Conservation (phyloP, 116 monocot species). For the Iris pallida region DNA sequence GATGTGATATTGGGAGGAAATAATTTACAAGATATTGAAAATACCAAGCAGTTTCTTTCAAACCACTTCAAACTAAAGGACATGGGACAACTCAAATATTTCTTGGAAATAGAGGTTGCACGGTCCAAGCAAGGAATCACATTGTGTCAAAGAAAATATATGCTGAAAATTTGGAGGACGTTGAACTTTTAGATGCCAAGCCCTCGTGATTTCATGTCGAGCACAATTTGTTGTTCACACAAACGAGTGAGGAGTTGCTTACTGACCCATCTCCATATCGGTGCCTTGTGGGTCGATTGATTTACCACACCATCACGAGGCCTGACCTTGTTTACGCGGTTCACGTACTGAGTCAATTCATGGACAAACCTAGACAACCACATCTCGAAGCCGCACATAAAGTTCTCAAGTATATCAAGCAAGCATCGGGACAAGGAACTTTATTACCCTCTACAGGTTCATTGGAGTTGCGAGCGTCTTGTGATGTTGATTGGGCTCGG, state of each 20-base stretch:
- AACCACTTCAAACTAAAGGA: neutral
- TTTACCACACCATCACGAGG: neutral
- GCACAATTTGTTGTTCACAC: neutral
- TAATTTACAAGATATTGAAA: neutral
- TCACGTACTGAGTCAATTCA: slow-evolving; percentile 4
- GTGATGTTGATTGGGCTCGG: slow-evolving; percentile 9
- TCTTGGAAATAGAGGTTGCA: neutral
- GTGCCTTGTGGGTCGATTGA: neutral
- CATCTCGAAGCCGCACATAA: neutral
- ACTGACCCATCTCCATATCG: neutral
- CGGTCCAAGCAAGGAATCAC: neutral
- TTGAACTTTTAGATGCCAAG: neutral
- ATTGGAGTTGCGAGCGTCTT: neutral
- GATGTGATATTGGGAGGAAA: neutral
- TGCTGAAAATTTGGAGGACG: neutral
- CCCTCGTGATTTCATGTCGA: neutral
- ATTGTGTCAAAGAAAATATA: neutral
- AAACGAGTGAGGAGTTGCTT: neutral
- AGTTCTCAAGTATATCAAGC: slow-evolving; percentile 1
- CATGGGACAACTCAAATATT: neutral
- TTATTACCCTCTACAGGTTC: neutral
- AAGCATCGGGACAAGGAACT: neutral
- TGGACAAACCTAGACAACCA: neutral
- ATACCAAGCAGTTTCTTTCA: neutral
- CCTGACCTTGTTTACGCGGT: slow-evolving; percentile 1